Evolutionary conservation across 306 rosid genomes (phyloP), one percentile per base, ranked within the genome.

Genomic region (Corylus avellana): DNA sequence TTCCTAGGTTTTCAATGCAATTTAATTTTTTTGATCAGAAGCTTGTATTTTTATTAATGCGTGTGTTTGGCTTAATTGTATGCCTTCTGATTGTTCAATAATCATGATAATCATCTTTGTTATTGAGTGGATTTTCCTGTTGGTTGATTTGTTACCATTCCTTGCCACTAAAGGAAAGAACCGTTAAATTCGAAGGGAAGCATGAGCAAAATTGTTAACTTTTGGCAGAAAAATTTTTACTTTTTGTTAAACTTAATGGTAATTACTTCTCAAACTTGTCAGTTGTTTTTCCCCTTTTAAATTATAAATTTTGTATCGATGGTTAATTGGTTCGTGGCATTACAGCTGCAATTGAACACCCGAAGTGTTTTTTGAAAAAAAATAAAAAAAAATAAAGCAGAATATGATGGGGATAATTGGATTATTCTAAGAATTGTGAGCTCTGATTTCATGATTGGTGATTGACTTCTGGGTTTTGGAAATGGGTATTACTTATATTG

Each of bases 151-250:
- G 58, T 76, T 58, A 25, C 46, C 68, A 79, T 77, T 75, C 78
- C 72, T 80, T 81, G 47, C 8, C 27, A 59, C 70, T 73, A 22
- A 83, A 80, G 85, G 51, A 82, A 82, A 80, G 76, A 77, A 75
- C 57, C 61, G 46, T 63, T 78, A 51, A 70, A 58, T 85, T 80
- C 77, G 78, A 59, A 75, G 86, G 55, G 74, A 75, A 39, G 12
- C 56, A 69, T 37, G 51, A 71, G 25, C 64, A 62, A 74, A 72
- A 25, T 42, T 87, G 84, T 75, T 57, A 50, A 29, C 57, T 64
- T 72, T 85, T n/a, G 81, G 35, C 63, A 17, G 56, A 18, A 50
- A 71, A 71, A 35, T 32, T 16, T 9, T 64, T 71, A 49, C 75
- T 49, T 47, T 50, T 82, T 79, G 29, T 66, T 51, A 25, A 49